A percentile compares a stretch with the other conserved stretches of the same genome.
Conservation (phyloP, 805 yeast genomes). For the Nakazawaea ambrosiae region DNA sequence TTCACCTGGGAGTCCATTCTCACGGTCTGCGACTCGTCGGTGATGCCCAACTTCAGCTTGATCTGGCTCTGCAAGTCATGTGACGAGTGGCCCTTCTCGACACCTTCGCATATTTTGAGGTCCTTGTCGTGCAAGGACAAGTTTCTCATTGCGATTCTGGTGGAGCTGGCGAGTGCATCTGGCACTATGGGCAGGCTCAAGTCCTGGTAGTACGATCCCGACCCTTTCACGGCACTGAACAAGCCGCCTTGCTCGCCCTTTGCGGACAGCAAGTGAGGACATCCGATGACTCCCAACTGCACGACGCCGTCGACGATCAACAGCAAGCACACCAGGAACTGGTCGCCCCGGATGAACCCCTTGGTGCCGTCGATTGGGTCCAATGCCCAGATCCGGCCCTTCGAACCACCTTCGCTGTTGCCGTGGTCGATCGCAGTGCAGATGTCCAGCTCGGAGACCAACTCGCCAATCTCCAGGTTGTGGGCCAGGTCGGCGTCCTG, state of each 20-base stretch:
- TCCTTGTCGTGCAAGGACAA: constrained; percentile 24
- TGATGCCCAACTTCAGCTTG: constrained; percentile 56
- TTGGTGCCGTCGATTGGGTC: constrained; percentile 99
- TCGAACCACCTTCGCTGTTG: constrained; percentile 66
- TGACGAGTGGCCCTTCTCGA: constrained; percentile 91
- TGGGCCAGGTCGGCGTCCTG: constrained; percentile 35
- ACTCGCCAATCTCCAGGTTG: constrained; percentile 29
- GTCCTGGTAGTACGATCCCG: constrained; percentile 57
- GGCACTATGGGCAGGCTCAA: constrained; percentile 28
- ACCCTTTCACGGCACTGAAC: constrained; percentile 60
- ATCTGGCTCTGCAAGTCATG: constrained; percentile 79
- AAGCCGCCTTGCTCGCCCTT: constrained; percentile 56
- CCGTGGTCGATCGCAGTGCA: constrained; percentile 73
- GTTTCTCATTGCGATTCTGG: constrained; percentile 45
- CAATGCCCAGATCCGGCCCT: constrained; percentile 90
- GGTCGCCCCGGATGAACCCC: constrained; percentile 94
- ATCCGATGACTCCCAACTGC: constrained; percentile 88
- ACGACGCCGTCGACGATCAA: constrained; percentile 81
- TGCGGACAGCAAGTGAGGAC: constrained; percentile 77
- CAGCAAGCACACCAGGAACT: constrained; percentile 93
- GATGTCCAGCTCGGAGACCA: constrained; percentile 41
- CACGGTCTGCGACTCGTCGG: constrained; percentile 48
- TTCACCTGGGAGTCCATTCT: constrained; percentile 95
- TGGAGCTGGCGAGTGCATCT: constrained; percentile 25
- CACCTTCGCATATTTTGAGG: constrained; percentile 82